These are phyloP conservation scores for Pseudocercospora macadamiae DNA, from an alignment of 2,329 filamentous ascomycete genomes.

Conservation along the genomic window DNA sequence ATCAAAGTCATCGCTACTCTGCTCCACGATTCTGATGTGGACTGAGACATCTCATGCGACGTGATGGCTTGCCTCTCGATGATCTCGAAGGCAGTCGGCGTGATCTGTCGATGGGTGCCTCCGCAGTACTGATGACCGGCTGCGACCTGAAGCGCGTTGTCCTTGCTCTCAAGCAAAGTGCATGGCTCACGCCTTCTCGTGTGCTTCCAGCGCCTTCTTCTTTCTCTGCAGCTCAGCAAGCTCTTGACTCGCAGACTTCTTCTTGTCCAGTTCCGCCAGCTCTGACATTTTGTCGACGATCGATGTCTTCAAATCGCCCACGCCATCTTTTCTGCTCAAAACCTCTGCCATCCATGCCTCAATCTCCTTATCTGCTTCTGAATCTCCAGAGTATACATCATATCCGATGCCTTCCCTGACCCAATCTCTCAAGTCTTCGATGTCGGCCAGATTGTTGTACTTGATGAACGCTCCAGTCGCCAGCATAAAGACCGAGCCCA, in stretches of 20 bases:
- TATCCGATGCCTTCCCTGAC: constrained; percentile 61
- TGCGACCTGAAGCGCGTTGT: neutral
- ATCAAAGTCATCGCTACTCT: no score
- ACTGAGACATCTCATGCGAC: no score
- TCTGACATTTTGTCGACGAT: constrained; percentile 37
- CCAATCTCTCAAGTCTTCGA: constrained; percentile 61
- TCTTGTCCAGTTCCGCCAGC: constrained; percentile 33
- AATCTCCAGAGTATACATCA: constrained; percentile 58
- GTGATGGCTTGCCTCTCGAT: no score
- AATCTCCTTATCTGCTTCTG: constrained; percentile 56
- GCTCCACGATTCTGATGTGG: no score
- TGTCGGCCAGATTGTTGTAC: constrained; percentile 69
- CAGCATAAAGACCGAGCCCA: constrained; percentile 75
- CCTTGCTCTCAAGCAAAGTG: neutral
- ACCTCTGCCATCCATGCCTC: constrained; percentile 57
- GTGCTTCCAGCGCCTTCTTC: constrained; percentile 39
- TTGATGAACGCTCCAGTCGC: constrained; percentile 72
- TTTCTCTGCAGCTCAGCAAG: constrained; percentile 15
- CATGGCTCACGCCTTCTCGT: constrained; percentile 8
- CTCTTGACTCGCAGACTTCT: constrained; percentile 19
- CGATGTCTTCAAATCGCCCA: constrained; percentile 32
- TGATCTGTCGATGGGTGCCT: no score
- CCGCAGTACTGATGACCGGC: no score
- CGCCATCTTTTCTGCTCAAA: constrained; percentile 52
- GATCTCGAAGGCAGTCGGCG: no score